phyloP scores from a whole-genome alignment of 331 rosid genomes.

The Acacia pycnantha region DNA sequence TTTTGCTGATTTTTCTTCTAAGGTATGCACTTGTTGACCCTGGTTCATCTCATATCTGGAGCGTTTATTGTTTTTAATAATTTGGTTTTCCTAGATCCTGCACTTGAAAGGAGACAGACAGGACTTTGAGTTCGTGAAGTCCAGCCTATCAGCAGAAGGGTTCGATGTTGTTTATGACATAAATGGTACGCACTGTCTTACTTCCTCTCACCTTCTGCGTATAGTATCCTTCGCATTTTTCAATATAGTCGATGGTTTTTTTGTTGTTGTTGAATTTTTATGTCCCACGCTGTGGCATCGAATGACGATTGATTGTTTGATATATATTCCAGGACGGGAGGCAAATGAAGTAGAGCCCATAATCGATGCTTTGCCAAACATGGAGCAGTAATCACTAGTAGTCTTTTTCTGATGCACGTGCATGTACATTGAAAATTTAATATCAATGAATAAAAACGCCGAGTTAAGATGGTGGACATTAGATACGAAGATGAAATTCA shows the following conservation, averaged over 20 bases:
- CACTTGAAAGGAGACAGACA: conserved; percentile 92
- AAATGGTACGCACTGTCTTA: conserved; percentile 54
- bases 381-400: conserved; percentile 70
- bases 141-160: conserved; percentile 85
- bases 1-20: conserved; percentile 74
- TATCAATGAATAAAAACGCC: background rate
- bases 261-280: background rate
- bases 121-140: conserved; percentile 83
- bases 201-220: background rate
- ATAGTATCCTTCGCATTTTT: background rate
- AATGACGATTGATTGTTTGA: background rate
- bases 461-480: background rate
- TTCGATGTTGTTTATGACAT: conserved; percentile 92
- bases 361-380: conserved; percentile 78
- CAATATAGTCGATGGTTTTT: background rate
- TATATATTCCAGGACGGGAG: conserved; percentile 75
- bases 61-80: conserved; percentile 10
- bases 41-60: background rate
- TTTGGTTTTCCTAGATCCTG: conserved; percentile 52
- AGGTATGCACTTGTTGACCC: conserved; percentile 41
- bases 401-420: background rate
- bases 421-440: background rate
- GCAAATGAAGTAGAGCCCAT: conserved; percentile 88
- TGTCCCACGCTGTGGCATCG: conserved; percentile 2
- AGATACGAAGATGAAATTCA: background rate